These are phyloP conservation scores for Nicotiana obtusifolia DNA, from an alignment of 257 asterid species.

Conservation along the genomic window DNA sequence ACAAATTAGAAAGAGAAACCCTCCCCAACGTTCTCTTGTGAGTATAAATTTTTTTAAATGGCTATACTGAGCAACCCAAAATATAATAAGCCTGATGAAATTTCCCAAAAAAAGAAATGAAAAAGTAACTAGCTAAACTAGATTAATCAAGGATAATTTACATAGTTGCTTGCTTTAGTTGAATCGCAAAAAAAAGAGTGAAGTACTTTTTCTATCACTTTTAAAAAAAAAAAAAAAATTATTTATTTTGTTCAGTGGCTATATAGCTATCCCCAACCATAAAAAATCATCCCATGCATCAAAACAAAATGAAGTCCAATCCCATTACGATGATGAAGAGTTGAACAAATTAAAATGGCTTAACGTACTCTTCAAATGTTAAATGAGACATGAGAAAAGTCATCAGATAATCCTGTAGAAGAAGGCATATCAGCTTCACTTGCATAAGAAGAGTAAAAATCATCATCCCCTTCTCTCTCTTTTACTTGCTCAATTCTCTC, in stretches of 20 bases:
- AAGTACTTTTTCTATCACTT: background rate
- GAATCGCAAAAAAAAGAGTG: background rate
- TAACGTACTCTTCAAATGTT: background rate
- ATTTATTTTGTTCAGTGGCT: background rate
- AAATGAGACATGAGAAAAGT: conserved; percentile 20
- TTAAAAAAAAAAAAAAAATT: background rate
- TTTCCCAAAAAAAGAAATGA: background rate
- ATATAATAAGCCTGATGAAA: background rate
- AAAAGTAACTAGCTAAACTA: background rate
- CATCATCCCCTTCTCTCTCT: conserved; percentile 34
- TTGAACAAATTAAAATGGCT: conserved; percentile 11
- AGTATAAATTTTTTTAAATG: background rate
- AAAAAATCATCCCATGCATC: background rate
- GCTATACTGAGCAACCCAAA: background rate
- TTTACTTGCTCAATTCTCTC: conserved; percentile 56
- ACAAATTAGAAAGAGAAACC: background rate
- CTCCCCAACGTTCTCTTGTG: background rate
- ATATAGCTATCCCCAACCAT: background rate
- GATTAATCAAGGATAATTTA: conserved; percentile 9
- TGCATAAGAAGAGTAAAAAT: conserved; percentile 38
- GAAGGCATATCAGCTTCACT: conserved; percentile 48
- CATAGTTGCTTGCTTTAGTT: background rate
- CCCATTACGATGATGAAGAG: background rate
- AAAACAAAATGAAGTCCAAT: background rate
- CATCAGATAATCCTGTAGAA: conserved; percentile 57